These are phyloP conservation scores for Panaeolus cyanescens DNA, from an alignment of 768 basidiomycete species.

Conservation along the genomic window DNA sequence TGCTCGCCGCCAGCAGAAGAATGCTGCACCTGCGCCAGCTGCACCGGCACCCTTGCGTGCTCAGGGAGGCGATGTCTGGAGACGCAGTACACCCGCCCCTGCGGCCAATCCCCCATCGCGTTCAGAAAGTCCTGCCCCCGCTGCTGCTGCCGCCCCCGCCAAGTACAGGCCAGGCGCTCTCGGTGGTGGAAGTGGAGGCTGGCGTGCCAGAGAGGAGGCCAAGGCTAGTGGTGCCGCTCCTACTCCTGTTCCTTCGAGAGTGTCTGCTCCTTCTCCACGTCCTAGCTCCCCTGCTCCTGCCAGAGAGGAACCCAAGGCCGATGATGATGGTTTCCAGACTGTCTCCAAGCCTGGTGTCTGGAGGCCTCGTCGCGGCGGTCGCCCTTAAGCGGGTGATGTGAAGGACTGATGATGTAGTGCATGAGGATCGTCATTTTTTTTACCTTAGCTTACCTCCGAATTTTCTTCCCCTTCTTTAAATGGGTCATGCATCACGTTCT, in stretches of 20 bases:
- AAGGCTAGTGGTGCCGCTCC: slow-evolving; percentile 28
- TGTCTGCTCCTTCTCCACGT: slow-evolving; percentile 27
- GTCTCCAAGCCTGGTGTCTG: slow-evolving; percentile 30
- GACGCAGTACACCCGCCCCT: slow-evolving; percentile 14
- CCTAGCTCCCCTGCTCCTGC: slow-evolving; percentile 36
- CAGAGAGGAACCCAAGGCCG: slow-evolving; percentile 46
- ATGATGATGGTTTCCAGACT: slow-evolving; percentile 72
- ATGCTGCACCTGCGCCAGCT: slow-evolving; percentile 34
- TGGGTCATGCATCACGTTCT: slow-evolving; percentile 2
- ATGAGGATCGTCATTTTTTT: slow-evolving; percentile 1
- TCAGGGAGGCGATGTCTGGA: slow-evolving; percentile 20
- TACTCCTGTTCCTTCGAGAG: slow-evolving; percentile 19
- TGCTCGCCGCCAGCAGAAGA: slow-evolving; percentile 47
- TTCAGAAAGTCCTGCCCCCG: slow-evolving; percentile 57
- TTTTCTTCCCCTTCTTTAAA: neutral
- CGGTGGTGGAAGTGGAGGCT: slow-evolving; percentile 48
- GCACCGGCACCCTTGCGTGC: slow-evolving; percentile 27
- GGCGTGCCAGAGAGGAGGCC: slow-evolving; percentile 61
- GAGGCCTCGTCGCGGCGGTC: slow-evolving; percentile 15
- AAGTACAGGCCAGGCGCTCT: slow-evolving; percentile 49
- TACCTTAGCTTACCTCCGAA: slow-evolving; percentile 1
- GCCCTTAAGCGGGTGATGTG: slow-evolving; percentile 1
- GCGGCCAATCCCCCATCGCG: slow-evolving; percentile 43
- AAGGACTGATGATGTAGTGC: neutral
- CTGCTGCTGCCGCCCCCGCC: slow-evolving; percentile 29